Evolutionary conservation across 306 rosid species (phyloP), one percentile per base, ranked within the genome.

Genomic region (Quercus suber): DNA sequence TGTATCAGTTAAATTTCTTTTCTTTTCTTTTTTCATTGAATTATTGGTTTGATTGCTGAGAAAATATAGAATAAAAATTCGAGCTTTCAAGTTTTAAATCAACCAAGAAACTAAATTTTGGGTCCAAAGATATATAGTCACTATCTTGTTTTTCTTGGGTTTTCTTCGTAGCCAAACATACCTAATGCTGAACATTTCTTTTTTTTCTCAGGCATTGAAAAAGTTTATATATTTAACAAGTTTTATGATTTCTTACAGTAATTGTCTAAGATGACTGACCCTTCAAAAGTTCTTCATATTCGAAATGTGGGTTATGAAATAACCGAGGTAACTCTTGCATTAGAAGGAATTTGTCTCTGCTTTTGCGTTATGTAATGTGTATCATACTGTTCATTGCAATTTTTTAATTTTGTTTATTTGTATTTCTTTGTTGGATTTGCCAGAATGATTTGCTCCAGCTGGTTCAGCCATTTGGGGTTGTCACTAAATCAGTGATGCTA

Each of bases 381-480:
- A 68, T n/a, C 15, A n/a, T 68, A n/a, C n/a, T 35, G 27, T n/a
- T 33, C 11, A 68, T 30, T 64, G n/a, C 41, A 30, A 13, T 64
- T 64, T 64, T 64, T 49, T 12, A 12, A 49, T 49, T 49, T 4
- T 31, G 21, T 64, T 31, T 30, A 64, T 64, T 67, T 19, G 28
- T 35, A 19, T 68, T 68, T 23, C 43, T 64, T 68, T 35, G 3
- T 68, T 35, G 6, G 20, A 33, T 35, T 68, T 68, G 6, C 72
- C 53, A 68, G 72, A 68, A 68, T 68, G 72, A 68, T 68, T 68
- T 68, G 72, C 72, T 68, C 41, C 72, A 33, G 4, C 72, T 68
- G 27, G 51, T 68, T 68, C 51, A 68, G 11, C 53, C 52, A 33
- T 68, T 68, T 68, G 72, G 72, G 52, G 52, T 33, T 11, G 72